A percentile compares a stretch with the other conserved stretches of the same genome.
phyloP scores from a whole-genome alignment of 1,284 basidiomycete species.

The Mycena citricolor region DNA sequence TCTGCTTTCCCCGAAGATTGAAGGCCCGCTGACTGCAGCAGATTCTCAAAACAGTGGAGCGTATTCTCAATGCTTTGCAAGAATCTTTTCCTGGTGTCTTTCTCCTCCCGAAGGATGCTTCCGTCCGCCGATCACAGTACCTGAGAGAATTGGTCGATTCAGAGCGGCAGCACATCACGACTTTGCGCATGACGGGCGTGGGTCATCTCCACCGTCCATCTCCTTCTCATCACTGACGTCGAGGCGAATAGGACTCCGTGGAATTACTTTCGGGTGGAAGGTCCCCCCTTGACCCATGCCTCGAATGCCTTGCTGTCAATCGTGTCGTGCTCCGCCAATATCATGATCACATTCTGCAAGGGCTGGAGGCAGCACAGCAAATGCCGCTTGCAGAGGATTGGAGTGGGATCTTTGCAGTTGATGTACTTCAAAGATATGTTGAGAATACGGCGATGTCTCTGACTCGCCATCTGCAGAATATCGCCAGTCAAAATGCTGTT shows the following conservation, averaged over 20 bases:
- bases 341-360: slow-evolving; percentile 32
- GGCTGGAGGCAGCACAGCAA: slow-evolving; percentile 23
- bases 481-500: slow-evolving; percentile 29
- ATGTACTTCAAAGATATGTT: slow-evolving; percentile 23
- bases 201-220: slow-evolving; percentile 25
- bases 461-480: slow-evolving; percentile 24
- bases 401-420: slow-evolving; percentile 33
- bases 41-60: slow-evolving; percentile 37
- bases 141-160: slow-evolving; percentile 33
- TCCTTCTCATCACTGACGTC: neutral
- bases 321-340: slow-evolving; percentile 34
- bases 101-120: slow-evolving; percentile 29
- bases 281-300: slow-evolving; percentile 27
- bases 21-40: slow-evolving; percentile 18
- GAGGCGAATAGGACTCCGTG: slow-evolving; percentile 31
- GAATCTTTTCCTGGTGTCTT: slow-evolving; percentile 39
- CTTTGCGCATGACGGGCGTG: slow-evolving; percentile 26
- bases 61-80: slow-evolving; percentile 35
- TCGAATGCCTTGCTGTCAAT: slow-evolving; percentile 36
- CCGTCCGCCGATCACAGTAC: slow-evolving; percentile 25
- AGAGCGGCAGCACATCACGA: slow-evolving; percentile 33
- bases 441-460: neutral
- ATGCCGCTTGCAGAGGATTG: slow-evolving; percentile 27
- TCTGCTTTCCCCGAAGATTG: neutral
- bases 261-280: slow-evolving; percentile 30